phyloP scores from a whole-genome alignment of 179 eudicot genomes.

The Actinidia polygama region DNA sequence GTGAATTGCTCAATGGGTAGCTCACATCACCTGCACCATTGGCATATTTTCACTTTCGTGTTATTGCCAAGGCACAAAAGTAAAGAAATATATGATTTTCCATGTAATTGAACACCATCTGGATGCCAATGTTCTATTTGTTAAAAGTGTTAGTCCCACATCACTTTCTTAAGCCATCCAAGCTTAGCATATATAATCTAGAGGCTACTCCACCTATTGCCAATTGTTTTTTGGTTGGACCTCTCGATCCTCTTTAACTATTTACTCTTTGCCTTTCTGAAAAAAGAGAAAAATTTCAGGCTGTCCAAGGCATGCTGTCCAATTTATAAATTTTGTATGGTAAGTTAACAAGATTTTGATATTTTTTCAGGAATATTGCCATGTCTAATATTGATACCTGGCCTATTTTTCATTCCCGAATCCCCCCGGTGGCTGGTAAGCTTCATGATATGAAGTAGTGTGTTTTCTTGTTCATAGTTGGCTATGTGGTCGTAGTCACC shows the following conservation, averaged over 20 bases:
- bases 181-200: no score
- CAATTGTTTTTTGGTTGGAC: no score
- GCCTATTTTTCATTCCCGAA: constrained; percentile 96
- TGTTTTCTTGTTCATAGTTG: constrained; percentile 15
- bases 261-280: neutral
- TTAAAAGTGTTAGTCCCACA: no score
- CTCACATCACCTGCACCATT: constrained; percentile 3
- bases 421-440: constrained; percentile 99
- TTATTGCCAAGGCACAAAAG: neutral
- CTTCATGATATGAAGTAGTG: constrained; percentile 15
- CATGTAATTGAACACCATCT: neutral
- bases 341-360: constrained; percentile 10
- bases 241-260: no score
- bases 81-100: neutral
- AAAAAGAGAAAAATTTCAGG: neutral
- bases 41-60: constrained; percentile 9
- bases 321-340: neutral
- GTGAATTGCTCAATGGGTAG: neutral
- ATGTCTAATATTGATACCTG: constrained; percentile 87
- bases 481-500: constrained; percentile 9
- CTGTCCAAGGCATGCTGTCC: neutral
- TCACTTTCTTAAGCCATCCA: no score
- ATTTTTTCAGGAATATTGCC: constrained; percentile 75
- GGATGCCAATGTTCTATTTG: neutral
- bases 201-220: no score